Evolutionary conservation across 768 basidiomycete species (phyloP).

Genomic region (Amanita inopinata): DNA sequence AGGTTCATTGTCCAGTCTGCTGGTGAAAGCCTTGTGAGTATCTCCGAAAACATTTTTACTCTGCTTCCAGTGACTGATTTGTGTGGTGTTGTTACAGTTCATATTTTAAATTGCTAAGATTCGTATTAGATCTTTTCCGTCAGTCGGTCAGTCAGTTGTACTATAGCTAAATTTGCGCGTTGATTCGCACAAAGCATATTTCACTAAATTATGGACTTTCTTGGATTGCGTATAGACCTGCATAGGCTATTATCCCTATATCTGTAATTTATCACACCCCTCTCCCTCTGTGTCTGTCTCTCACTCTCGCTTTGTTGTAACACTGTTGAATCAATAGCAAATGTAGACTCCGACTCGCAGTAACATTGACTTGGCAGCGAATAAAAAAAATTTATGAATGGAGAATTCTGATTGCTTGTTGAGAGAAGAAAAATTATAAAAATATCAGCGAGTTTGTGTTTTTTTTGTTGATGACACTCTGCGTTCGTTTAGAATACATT

Average conservation of each 20-base stretch:
- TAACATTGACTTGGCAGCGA: no score
- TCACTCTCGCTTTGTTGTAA: no score
- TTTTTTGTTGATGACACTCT: neutral
- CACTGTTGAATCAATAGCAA: no score
- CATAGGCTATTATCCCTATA: neutral
- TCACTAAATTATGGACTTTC: constrained; percentile 6
- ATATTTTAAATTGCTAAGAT: constrained; percentile 9
- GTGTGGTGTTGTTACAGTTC: constrained; percentile 11
- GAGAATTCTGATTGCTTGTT: no score
- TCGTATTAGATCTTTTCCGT: neutral
- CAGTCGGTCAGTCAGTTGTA: constrained; percentile 7
- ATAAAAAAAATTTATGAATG: constrained; percentile 1
- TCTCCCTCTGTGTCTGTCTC: neutral
- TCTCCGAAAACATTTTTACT: neutral
- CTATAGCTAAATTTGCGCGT: constrained; percentile 1
- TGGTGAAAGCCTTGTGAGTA: constrained; percentile 22
- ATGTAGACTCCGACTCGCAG: no score
- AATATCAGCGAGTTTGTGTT: neutral
- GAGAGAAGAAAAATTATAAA: no score
- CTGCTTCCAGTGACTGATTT: neutral
- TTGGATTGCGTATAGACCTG: constrained; percentile 3
- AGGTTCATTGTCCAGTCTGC: constrained; percentile 22
- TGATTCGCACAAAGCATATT: constrained; percentile 2
- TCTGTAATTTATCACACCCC: neutral
- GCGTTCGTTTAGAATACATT: neutral